phyloP scores from a whole-genome alignment of 768 basidiomycete species.

The Suillus discolor region DNA sequence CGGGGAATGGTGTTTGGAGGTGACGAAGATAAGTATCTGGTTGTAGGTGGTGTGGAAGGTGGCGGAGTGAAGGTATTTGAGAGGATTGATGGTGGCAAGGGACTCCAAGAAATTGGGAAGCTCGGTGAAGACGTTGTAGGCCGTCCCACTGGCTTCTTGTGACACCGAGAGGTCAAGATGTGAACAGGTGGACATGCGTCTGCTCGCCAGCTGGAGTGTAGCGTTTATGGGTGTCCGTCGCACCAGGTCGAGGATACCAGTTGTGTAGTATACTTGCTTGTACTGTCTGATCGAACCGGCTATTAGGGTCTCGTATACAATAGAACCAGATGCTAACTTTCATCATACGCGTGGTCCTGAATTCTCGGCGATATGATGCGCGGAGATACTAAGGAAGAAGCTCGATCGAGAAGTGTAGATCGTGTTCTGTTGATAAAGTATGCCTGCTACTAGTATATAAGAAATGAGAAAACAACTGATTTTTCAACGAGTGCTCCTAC shows the following conservation, averaged over 20 bases:
- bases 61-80: constrained; percentile 76
- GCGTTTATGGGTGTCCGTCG: not conserved
- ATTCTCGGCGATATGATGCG: no score
- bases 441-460: no score
- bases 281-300: no score
- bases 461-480: no score
- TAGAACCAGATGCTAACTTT: not conserved
- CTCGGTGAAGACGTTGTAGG: constrained; percentile 38
- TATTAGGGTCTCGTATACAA: no score
- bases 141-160: no score
- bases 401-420: no score
- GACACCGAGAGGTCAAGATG: constrained; percentile 29
- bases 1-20: constrained; percentile 73
- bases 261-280: no score
- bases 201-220: not conserved
- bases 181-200: not conserved
- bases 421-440: no score
- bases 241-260: no score
- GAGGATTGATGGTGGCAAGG: constrained; percentile 50
- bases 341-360: not conserved
- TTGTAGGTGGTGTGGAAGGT: constrained; percentile 64
- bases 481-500: no score
- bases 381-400: no score
- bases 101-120: constrained; percentile 52
- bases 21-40: constrained; percentile 57